Base-by-base conservation (phyloP, 106 monocot species). In the Amphibolis antarctica region DNA sequence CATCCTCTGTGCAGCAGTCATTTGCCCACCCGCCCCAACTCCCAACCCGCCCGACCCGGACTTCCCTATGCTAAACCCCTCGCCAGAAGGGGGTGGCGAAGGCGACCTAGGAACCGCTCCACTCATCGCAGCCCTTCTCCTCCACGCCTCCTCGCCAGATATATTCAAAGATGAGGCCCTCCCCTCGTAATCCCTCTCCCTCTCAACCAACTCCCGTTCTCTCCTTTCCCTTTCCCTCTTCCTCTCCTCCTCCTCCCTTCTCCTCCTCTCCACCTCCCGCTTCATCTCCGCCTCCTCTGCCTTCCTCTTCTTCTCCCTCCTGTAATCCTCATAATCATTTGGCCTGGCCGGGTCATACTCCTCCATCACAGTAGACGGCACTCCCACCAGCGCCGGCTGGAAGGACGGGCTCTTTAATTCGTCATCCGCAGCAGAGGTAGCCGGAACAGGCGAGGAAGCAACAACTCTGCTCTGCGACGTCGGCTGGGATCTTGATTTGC, bases 1-100 rank as follows among this genome's bases (percentile, higher is more conserved):
- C 96, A 96, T 96, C 75, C 89, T 77, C 76, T 96, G 94, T 0
- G 94, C 94, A 29, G 94, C 94, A 31, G 94, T 96, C 89, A 96
- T 96, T 73, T 96, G 89, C 29, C 93, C 93, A 15, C 93, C 93
- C n/a, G 85, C 88, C 53, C 93, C 93, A 42, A 93, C 73, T 19
- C 93, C 93, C 29, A 93, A 50, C 19, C 93, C 93, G 63, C 80
- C 85, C 1, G 84, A 64, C 17, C 78, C 78, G 3, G 89, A 89
- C 62, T 86, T 96, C 9, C 85, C 86, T 42, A 93, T 93, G 31
- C 59, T 81, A 53, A 89, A 89, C 10, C 89, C 88, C 31, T 89
- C 94, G 24, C 78, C 85, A 62, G 53, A 74, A 0, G 78, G 48
- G 0, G 88, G 93, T 11, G 92, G 83, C 18, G 92, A 88, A 48